Percentiles rank a stretch among this genome's conserved stretches.
Conservation (phyloP, 108 stramenopile genomes). For the Cylindrotheca closterium region DNA sequence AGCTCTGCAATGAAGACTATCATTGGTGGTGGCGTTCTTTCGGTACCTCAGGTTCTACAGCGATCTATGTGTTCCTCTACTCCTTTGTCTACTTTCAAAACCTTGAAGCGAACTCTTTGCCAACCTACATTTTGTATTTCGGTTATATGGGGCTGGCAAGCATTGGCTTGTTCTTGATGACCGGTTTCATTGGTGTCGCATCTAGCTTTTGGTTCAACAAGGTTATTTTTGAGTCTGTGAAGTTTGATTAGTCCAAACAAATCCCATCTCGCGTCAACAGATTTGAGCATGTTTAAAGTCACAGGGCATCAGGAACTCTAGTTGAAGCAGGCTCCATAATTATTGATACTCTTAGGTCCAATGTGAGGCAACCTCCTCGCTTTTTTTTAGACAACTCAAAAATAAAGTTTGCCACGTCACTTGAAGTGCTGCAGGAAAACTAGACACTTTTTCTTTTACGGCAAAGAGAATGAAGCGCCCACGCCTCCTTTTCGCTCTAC, state of each 20-base stretch:
- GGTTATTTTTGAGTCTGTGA: conserved; percentile 93
- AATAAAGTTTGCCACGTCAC: no score
- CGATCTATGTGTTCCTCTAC: conserved; percentile 95
- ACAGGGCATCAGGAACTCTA: no score
- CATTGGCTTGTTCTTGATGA: conserved; percentile 90
- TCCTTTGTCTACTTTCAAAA: conserved; percentile 91
- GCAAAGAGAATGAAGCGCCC: conserved; percentile 34
- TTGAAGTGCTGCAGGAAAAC: no score
- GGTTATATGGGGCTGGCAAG: conserved; percentile 96
- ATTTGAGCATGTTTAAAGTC: no score
- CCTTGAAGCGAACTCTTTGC: conserved; percentile 82
- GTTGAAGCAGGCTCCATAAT: no score
- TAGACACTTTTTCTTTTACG: no score
- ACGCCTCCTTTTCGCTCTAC: conserved; percentile 53
- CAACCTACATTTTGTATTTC: conserved; percentile 97
- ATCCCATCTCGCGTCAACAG: no score
- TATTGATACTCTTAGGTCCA: no score
- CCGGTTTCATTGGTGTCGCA: conserved; percentile 92
- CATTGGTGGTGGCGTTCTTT: conserved; percentile 99
- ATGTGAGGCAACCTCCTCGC: no score
- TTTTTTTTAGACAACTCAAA: no score
- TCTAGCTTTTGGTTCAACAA: conserved; percentile 94
- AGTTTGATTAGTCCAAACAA: conserved; percentile 88
- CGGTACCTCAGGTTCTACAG: conserved; percentile 86
- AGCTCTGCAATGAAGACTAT: conserved; percentile 98